Conservation (phyloP, 164 flowering plant genomes). For the Malania oleifera region DNA sequence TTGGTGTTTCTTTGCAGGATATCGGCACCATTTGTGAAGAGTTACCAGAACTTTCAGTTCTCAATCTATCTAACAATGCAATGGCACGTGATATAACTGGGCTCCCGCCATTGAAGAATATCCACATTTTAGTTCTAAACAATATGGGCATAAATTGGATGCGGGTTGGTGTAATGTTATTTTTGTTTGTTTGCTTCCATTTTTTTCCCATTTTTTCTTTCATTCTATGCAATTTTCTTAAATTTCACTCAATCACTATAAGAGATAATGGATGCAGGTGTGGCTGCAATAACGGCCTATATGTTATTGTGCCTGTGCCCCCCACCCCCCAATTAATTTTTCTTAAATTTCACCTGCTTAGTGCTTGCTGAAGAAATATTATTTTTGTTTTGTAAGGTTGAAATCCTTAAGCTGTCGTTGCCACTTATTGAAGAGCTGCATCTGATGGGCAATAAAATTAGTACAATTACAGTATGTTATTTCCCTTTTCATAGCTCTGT, state of each 20-base stretch:
- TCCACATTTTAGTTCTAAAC: constrained; percentile 70
- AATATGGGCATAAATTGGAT: constrained; percentile 68
- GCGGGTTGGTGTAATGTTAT: constrained; percentile 39
- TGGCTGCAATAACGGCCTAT: no score
- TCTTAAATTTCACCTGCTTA: no score
- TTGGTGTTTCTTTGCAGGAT: constrained; percentile 60
- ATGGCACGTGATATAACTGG: constrained; percentile 39
- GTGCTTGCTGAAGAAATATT: not conserved
- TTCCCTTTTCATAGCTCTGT: constrained; percentile 3
- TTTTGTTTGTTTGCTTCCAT: not conserved
- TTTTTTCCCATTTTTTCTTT: not conserved
- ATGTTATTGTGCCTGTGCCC: no score
- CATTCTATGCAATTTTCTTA: not conserved
- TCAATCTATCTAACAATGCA: constrained; percentile 60
- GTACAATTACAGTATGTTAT: constrained; percentile 43
- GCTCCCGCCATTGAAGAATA: constrained; percentile 43
- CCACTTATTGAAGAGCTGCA: constrained; percentile 76
- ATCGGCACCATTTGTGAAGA: constrained; percentile 58
- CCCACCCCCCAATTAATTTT: not conserved
- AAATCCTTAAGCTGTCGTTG: constrained; percentile 55
- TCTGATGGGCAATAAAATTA: constrained; percentile 75
- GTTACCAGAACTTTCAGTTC: constrained; percentile 56
- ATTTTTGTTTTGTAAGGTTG: constrained; percentile 51
- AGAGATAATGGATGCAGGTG: no score
- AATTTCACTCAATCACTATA: no score